Evolutionary conservation across 2,329 filamentous ascomycete genomes (phyloP).

Genomic region (Cordyceps farinosa): DNA sequence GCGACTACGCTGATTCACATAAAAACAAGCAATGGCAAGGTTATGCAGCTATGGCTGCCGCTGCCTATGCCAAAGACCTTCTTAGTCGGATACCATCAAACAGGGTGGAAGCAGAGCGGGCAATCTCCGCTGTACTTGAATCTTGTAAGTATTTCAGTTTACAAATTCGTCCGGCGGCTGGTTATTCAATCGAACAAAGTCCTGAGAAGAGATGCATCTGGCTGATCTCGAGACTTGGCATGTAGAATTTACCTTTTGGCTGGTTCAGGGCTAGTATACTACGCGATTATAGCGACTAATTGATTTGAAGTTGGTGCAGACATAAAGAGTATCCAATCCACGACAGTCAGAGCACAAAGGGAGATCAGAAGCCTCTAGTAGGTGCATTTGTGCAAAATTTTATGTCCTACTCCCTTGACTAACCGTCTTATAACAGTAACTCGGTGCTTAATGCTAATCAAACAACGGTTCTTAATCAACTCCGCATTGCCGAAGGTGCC

Average conservation of each 20-base stretch:
- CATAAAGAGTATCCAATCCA: not conserved
- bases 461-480: slow-evolving; percentile 21
- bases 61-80: slow-evolving; percentile 24
- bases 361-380: not conserved
- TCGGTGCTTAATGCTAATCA: not conserved
- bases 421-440: not conserved
- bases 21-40: slow-evolving; percentile 12
- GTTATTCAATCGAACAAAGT: no score
- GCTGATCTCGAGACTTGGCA: no score
- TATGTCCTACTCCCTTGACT: not conserved
- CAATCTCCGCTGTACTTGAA: no score
- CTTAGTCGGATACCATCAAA: not conserved
- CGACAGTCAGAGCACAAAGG: not conserved
- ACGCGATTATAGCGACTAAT: no score
- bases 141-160: no score
- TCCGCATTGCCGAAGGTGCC: slow-evolving; percentile 25
- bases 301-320: not conserved
- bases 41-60: slow-evolving; percentile 24
- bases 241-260: no score
- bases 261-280: no score
- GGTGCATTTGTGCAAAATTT: not conserved
- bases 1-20: not conserved
- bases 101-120: not conserved
- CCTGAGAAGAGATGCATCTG: no score
- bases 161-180: no score